Evolutionary conservation across 345 rosid species (phyloP).

Genomic region (Ceriops zippeliana): DNA sequence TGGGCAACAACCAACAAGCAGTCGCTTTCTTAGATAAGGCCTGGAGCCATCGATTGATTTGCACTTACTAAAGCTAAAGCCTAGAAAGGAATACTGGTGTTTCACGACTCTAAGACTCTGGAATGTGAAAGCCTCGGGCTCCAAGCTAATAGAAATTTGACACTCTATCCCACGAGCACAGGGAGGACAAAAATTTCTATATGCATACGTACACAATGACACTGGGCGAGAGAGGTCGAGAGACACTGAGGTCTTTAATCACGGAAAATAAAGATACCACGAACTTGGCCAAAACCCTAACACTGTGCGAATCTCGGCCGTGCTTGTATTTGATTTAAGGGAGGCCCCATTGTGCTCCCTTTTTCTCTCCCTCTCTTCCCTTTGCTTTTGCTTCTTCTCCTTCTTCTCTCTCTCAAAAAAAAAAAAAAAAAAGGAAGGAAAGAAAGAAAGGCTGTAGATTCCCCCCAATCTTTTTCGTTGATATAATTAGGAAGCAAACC

Average conservation of each 20-base stretch:
- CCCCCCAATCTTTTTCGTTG: too few species aligned
- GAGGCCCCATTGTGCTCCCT: too few species aligned
- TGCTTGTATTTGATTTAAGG: not conserved
- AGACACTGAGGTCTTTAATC: conserved; percentile 34
- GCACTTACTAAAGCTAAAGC: not conserved
- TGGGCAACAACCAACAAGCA: too few species aligned
- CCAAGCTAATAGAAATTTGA: not conserved
- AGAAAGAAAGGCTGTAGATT: too few species aligned
- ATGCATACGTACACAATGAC: not conserved
- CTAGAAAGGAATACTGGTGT: not conserved
- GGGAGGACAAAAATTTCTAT: not conserved
- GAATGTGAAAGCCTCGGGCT: not conserved
- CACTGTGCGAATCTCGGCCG: not conserved
- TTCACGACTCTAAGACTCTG: not conserved
- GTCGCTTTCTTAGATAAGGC: too few species aligned
- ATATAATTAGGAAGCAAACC: not conserved
- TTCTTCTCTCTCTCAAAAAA: not conserved
- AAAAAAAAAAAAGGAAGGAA: not conserved
- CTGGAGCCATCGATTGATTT: too few species aligned
- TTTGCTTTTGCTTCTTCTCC: conserved; percentile 17
- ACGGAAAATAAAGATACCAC: conserved; percentile 61
- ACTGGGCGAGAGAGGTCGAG: not conserved
- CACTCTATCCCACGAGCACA: not conserved
- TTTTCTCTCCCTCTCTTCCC: conserved; percentile 1
- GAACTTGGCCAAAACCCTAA: conserved; percentile 45